Base-by-base conservation (phyloP, 2,329 filamentous ascomycete species). In the Graphilbum fragrans region DNA sequence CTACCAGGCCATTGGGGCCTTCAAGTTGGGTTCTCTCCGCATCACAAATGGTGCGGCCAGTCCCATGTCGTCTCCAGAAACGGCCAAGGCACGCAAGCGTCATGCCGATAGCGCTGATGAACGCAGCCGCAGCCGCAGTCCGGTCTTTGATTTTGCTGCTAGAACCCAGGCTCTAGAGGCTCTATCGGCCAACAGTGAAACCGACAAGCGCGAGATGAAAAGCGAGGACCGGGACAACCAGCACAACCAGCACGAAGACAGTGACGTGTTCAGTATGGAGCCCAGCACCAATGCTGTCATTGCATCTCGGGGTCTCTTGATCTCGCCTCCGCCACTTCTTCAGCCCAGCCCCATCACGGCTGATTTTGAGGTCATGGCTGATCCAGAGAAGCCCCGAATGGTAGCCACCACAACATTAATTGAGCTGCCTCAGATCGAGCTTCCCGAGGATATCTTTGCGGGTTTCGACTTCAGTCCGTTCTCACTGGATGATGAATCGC, bases 1-100 rank as follows among this genome's bases (percentile, higher is more conserved):
- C n/a, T 80, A 79, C 50, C 64, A 65, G 45, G 73, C 78, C 36
- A 67, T 75, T 25, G 77, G 77, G 3, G 72, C 66, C 11, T 80
- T 77, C 52, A 77, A 76, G 52, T 67, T 77, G 41, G 77, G 77
- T 2, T 74, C 74, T 2, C 52, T 81, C 38, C 69, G 73, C 29
- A 79, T 81, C 42, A 77, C 65, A 19, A 81, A 81, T 54, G 76
- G 74, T 14, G 60, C 63, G 3, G 64, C 58, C 1, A 72, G 67
- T 43, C 76, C 77, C 3, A 55, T 59, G n/a, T 47, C 48, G 16
- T 48, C 48, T 2, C 43, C 45, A 0, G 43, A 47, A 16, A 39
- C 31, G 2, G 29, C 32, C 2, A 35, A 25, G 19, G 27, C 25
- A n/a, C 27, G 18, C 5, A 35, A 36, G 19, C 16, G 22, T 4